Evolutionary conservation across 768 basidiomycete genomes (phyloP), one percentile per base, ranked within the genome.

Genomic region (Gymnopilus dilepis): DNA sequence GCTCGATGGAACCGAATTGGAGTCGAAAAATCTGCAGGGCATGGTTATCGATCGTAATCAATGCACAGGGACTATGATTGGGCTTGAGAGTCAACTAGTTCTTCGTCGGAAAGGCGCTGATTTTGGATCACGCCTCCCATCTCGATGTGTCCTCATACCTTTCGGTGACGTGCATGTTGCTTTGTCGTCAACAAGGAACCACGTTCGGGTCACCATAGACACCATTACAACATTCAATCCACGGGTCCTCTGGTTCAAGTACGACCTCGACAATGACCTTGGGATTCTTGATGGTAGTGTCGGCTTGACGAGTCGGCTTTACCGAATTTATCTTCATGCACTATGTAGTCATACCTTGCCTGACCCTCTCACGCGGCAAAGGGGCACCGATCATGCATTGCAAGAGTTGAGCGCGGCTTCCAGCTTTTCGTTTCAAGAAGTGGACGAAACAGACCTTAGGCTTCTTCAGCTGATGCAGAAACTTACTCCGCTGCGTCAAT

Each of bases 381-480:
- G 78, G 0, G 84, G 84, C 3, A 76, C 77, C 1, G 76, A 81
- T 40, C 75, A 83, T 47, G 82, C 82, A 0, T 64, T 84, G 19
- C 64, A 71, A 50, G 66, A 77, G 43, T 68, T 85, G 24, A 61
- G 61, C 11, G 80, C 79, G 0, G 76, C 79, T 6, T 60, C 70
- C 8, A 77, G 70, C 37, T 69, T 62, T 31, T 82, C 84, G 0
- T 82, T 84, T 57, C 75, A 78, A 69, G 67, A 58, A 43, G 68
- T 82, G 13, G 60, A 60, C 21, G 1, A 34, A 9, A 63, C 67
- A 2, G 77, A 81, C n/a, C 48, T 66, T 3, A 58, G 66, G 15
- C 67, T 80, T 31, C 67, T 84, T 11, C 54, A 56, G 8, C 60
- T 64, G 31, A 79, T 83, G 30, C 63, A 65, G 12, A 59, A 65